Evolutionary conservation across 257 asterid genomes (phyloP), one percentile per base, ranked within the genome.

Genomic region (Agastache rugosa): DNA sequence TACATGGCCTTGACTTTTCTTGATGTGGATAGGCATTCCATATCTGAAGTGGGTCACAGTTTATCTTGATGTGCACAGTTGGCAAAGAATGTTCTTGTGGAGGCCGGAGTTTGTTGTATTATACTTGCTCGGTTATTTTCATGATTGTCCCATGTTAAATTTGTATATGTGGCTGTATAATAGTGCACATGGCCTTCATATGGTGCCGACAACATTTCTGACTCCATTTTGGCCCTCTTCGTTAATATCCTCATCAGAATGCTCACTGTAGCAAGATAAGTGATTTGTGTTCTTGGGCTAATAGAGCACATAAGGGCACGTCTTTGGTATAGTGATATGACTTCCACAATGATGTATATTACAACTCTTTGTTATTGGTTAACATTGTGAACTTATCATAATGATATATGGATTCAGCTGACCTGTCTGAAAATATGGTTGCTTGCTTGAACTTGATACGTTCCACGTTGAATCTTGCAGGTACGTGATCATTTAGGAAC

Each of bases 1-100:
- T 35, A 37, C 19, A 39, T 69, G 75, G 41, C 60, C 75, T 25
- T 23, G 35, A 53, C 54, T 19, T 31, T 23, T 67, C 45, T 16
- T 29, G 22, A 37, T 8, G 4, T 64, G 8, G 27, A 56, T 11
- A 22, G 42, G 17, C 25, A 25, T 60, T 61, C 50, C 12, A 42
- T 47, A 5, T 42, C 22, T 29, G 63, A 61, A 61, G 51, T 17
- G 77, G 71, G 41, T 31, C 22, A 29, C 50, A 19, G 44, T 44
- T 14, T 23, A 45, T 44, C 42, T 6, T 16, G 59, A 8, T 45
- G 25, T 47, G 1, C 41, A 23, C 12, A 25, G 4, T 39, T 11
- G 54, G 19, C 54, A 64, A 64, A 61, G 67, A 61, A 34, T 61
- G 67, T 41, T 63, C 6, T 42, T 59, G 51, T 41, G 61, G 69